phyloP scores from a whole-genome alignment of 352 stramenopile genomes.

The Elongisporangium prolatum region DNA sequence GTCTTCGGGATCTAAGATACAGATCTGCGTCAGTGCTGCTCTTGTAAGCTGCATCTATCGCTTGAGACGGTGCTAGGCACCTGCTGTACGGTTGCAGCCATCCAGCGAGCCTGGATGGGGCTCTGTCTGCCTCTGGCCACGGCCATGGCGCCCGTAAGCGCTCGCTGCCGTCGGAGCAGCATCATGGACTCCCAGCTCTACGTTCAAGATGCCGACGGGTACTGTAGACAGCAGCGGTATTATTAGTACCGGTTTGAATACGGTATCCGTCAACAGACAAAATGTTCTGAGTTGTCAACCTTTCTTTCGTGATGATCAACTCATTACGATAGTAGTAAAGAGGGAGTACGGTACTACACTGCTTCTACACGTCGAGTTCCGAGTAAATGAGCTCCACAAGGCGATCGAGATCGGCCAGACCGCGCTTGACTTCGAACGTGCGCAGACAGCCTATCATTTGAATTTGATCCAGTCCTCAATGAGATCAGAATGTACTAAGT shows the following conservation, averaged over 20 bases:
- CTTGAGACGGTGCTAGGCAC: neutral
- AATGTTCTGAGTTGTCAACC: neutral
- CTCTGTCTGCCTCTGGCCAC: neutral
- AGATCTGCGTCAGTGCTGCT: neutral
- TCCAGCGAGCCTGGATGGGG: neutral
- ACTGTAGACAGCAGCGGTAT: neutral
- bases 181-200: neutral
- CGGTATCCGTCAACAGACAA: neutral
- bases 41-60: neutral
- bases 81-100: neutral
- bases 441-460: conserved; percentile 57
- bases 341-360: neutral
- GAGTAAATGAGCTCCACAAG: conserved; percentile 66
- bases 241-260: neutral
- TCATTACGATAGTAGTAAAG: conserved; percentile 5
- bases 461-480: neutral
- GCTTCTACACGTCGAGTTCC: conserved; percentile 43
- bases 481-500: no score
- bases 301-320: neutral
- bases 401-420: conserved; percentile 74
- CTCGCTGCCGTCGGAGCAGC: neutral
- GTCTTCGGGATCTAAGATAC: conserved; percentile 10
- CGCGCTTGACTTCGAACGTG: conserved; percentile 86
- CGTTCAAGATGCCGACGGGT: neutral
- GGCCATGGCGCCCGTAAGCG: neutral